Percentiles rank a stretch among this genome's conserved stretches.
Conservation (phyloP, 2,329 filamentous ascomycete species). For the Pseudopithomyces chartarum region DNA sequence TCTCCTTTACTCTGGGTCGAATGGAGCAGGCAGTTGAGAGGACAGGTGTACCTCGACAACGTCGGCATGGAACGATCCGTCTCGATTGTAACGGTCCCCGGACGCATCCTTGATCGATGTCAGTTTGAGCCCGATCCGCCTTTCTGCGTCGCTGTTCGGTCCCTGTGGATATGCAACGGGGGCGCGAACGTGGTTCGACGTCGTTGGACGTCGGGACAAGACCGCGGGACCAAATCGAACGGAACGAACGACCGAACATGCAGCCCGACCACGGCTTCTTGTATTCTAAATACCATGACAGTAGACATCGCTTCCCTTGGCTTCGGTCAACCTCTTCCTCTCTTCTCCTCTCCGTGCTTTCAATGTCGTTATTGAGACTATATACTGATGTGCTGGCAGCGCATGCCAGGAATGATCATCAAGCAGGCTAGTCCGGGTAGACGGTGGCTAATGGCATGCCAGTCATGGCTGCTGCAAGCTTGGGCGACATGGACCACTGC, state of each 20-base stretch:
- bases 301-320: slow-evolving; percentile 9
- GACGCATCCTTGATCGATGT: background rate
- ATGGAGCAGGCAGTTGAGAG: background rate
- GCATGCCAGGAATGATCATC: slow-evolving; percentile 25
- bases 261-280: slow-evolving; percentile 1
- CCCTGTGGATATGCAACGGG: slow-evolving; percentile 1
- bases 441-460: background rate
- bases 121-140: slow-evolving; percentile 5
- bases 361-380: background rate
- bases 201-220: slow-evolving; percentile 1
- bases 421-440: no score
- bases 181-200: slow-evolving; percentile 6
- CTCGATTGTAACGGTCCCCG: slow-evolving; percentile 1
- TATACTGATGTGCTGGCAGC: slow-evolving; percentile 27
- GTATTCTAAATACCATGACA: slow-evolving; percentile 18
- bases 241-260: background rate
- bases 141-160: slow-evolving; percentile 9
- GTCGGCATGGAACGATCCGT: slow-evolving; percentile 7
- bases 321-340: slow-evolving; percentile 5
- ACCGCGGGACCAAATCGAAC: slow-evolving; percentile 3
- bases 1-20: slow-evolving; percentile 1
- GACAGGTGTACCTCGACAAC: background rate
- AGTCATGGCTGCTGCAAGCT: background rate
- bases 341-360: slow-evolving; percentile 4
- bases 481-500: slow-evolving; percentile 4